Evolutionary conservation across 257 asterid genomes (phyloP), one percentile per base, ranked within the genome.

Genomic region (Nicotiana attenuata): DNA sequence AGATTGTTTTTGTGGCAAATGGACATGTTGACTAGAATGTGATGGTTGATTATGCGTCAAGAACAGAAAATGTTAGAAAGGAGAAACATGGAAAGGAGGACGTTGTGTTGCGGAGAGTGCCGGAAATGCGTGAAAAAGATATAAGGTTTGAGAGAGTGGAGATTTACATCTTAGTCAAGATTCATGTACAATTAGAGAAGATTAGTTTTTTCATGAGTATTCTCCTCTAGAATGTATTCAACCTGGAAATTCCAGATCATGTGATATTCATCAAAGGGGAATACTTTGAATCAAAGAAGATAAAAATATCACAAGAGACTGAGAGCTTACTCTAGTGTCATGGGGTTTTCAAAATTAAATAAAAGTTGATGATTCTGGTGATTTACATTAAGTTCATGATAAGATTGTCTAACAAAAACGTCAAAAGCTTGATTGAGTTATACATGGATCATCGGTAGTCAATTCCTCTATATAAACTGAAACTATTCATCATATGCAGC

Each of bases 401-500:
- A 10, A 24, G 63, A 73, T 24, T 5, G 41, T 73, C 15, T 14
- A 28, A 47, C 59, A 73, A 13, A 47, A 47, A 73, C 1, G 2
- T 73, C 52, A 57, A 47, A 73, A 47, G 4, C 24, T 47, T 41
- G 41, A 50, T 33, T 52, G 57, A 17, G 15, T 47, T 24, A 7
- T 73, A 14, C 78, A 22, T 15, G 61, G 24, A 15, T 73, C 61
- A 47, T 73, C 9, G 5, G 76, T 33, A 66, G 52, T 66, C 50
- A 31, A 17, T 10, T 9, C 1, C 24, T 10, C 15, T 33, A 3
- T 50, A 7, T 73, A 50, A 73, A 50, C 61, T 73, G 24, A 47
- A 73, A 50, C 24, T 6, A 73, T 73, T 50, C 63, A 50, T 50
- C 26, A 60, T 63, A 53, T 92, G 92, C 97, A 94, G 99, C 99